Conservation (phyloP, 192 early-diverging fungal species). For the Backusella tarrabulga region DNA sequence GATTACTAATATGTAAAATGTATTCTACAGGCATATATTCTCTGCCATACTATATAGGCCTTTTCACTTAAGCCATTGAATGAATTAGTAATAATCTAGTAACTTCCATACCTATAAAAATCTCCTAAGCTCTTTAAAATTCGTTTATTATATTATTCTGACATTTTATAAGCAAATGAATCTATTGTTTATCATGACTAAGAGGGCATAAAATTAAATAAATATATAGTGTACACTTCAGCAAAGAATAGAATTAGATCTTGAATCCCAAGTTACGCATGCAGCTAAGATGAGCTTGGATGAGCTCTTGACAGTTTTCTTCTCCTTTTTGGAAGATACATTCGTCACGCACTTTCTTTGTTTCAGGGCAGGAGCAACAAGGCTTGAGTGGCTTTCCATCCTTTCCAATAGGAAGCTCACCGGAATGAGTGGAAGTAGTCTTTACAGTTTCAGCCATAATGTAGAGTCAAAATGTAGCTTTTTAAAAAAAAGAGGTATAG, state of each 20-base stretch:
- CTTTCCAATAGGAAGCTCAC: slow-evolving; percentile 40
- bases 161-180: neutral
- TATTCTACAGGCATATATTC: too few relatives aligned
- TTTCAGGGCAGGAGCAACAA: slow-evolving; percentile 97
- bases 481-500: neutral
- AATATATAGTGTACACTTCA: slow-evolving; percentile 1
- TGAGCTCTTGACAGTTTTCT: slow-evolving; percentile 84
- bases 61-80: too few relatives aligned
- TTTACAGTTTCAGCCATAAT: slow-evolving; percentile 24
- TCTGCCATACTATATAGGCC: too few relatives aligned
- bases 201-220: neutral
- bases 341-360: slow-evolving; percentile 85
- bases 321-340: slow-evolving; percentile 88
- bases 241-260: slow-evolving; percentile 46
- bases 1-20: too few relatives aligned
- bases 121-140: neutral
- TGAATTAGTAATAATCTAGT: too few relatives aligned
- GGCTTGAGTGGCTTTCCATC: slow-evolving; percentile 75
- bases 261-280: slow-evolving; percentile 95
- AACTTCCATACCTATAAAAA: neutral
- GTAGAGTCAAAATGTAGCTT: neutral
- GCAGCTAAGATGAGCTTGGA: slow-evolving; percentile 85
- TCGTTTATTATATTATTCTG: neutral
- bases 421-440: slow-evolving; percentile 30
- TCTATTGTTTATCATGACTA: neutral